A percentile compares a stretch with the other conserved stretches of the same genome.
Evolutionary conservation across 768 basidiomycete species (phyloP).

Genomic region (Serendipita indica): DNA sequence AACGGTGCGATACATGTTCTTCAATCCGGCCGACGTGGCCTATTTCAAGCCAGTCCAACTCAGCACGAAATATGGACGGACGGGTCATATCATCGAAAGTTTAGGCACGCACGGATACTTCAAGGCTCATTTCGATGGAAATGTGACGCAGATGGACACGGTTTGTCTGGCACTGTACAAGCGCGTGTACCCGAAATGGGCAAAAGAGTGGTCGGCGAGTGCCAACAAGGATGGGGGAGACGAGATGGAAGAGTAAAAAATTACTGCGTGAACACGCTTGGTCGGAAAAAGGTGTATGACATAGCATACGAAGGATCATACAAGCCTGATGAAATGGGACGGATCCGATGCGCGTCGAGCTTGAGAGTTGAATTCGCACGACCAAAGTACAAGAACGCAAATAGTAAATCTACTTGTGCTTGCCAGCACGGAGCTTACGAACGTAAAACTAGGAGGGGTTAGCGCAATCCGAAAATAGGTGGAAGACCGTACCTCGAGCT

Average conservation of each 20-base stretch:
- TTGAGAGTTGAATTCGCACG: background rate
- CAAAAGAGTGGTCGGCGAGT: constrained; percentile 34
- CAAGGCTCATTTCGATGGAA: constrained; percentile 91
- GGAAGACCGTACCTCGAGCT: constrained; percentile 63
- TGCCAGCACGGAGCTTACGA: constrained; percentile 3
- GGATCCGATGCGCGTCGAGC: background rate
- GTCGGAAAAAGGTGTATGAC: background rate
- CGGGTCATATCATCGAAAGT: constrained; percentile 80
- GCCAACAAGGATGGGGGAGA: background rate
- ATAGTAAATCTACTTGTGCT: background rate
- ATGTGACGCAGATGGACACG: constrained; percentile 91
- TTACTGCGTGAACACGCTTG: background rate
- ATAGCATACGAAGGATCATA: background rate
- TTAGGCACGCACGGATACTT: constrained; percentile 96
- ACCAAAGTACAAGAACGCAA: too few relatives aligned
- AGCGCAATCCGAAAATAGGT: background rate
- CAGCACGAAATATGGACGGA: constrained; percentile 79
- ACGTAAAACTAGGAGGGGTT: background rate
- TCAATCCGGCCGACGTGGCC: constrained; percentile 77
- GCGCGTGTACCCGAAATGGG: constrained; percentile 83
- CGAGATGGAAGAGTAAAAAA: background rate
- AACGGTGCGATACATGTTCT: constrained; percentile 97
- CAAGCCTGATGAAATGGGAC: background rate
- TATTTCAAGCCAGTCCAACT: constrained; percentile 92
- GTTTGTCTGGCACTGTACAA: constrained; percentile 94